phyloP scores from a whole-genome alignment of 108 stramenopile genomes.

The Pseudonitzschia delicatissima region DNA sequence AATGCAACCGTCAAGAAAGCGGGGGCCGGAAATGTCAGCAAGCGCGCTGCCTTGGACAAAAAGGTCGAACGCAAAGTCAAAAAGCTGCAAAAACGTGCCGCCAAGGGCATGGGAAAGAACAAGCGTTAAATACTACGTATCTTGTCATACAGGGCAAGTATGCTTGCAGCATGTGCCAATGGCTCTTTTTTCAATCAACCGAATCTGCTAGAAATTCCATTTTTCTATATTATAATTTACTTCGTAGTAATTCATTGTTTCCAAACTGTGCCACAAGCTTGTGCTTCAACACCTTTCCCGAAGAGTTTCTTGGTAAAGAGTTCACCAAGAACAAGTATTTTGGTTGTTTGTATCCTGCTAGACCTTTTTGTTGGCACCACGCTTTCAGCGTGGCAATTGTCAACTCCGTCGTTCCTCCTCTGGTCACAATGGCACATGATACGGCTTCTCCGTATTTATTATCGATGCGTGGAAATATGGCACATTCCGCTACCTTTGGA shows the following conservation, averaged over 20 bases:
- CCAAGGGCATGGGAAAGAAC: constrained; percentile 78
- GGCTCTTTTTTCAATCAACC: too few relatives aligned
- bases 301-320: constrained; percentile 64
- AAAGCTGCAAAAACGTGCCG: constrained; percentile 65
- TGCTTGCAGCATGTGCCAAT: background rate
- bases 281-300: constrained; percentile 75
- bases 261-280: constrained; percentile 23
- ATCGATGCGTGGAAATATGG: constrained; percentile 71
- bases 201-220: background rate
- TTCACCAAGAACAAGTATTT: constrained; percentile 43
- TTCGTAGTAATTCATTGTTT: constrained; percentile 4
- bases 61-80: constrained; percentile 69
- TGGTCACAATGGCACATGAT: constrained; percentile 59
- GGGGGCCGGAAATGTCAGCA: constrained; percentile 51
- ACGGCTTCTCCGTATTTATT: constrained; percentile 78
- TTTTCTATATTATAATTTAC: background rate
- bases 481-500: constrained; percentile 51
- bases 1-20: constrained; percentile 12
- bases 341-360: constrained; percentile 77
- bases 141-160: background rate
- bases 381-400: constrained; percentile 21
- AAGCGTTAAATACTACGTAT: background rate
- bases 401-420: background rate
- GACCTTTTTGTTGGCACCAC: constrained; percentile 49
- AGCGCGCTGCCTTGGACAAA: constrained; percentile 59